A percentile compares a stretch with the other conserved stretches of the same genome.
Conservation (phyloP, 2,329 filamentous ascomycete species). For the Xylariaceae sp. region DNA sequence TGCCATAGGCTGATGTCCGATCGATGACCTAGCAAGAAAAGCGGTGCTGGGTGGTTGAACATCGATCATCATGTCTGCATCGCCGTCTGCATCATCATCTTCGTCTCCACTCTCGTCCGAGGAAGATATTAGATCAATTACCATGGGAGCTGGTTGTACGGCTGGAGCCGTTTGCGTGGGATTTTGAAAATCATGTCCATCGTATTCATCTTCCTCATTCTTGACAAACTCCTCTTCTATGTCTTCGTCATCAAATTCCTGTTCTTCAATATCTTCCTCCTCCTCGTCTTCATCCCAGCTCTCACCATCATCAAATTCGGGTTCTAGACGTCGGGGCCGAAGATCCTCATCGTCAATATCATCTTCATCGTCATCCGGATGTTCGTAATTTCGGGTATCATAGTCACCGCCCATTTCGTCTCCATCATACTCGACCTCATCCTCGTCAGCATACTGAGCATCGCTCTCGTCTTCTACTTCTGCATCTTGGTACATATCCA, state of each 20-base stretch:
- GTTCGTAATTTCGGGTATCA: slow-evolving; percentile 28
- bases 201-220: slow-evolving; percentile 13
- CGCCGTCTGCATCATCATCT: slow-evolving; percentile 10
- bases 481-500: slow-evolving; percentile 24
- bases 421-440: slow-evolving; percentile 28
- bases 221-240: slow-evolving; percentile 14
- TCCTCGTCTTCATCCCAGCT: slow-evolving; percentile 24
- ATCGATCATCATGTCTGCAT: neutral
- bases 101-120: slow-evolving; percentile 21
- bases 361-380: slow-evolving; percentile 31
- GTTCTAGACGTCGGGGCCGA: slow-evolving; percentile 22
- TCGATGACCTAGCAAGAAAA: slow-evolving; percentile 3
- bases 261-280: slow-evolving; percentile 20
- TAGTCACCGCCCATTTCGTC: slow-evolving; percentile 33
- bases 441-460: slow-evolving; percentile 27
- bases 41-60: slow-evolving; percentile 1
- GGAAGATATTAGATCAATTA: slow-evolving; percentile 23
- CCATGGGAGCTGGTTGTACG: slow-evolving; percentile 11
- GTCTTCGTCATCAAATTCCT: slow-evolving; percentile 11
- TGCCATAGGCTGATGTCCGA: neutral
- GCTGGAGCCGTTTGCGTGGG: neutral
- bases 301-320: slow-evolving; percentile 27
- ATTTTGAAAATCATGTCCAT: slow-evolving; percentile 7
- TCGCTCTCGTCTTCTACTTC: slow-evolving; percentile 26
- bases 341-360: slow-evolving; percentile 30